Evolutionary conservation across 768 basidiomycete species (phyloP), one percentile per base, ranked within the genome.

Genomic region (Amanita molliuscula): DNA sequence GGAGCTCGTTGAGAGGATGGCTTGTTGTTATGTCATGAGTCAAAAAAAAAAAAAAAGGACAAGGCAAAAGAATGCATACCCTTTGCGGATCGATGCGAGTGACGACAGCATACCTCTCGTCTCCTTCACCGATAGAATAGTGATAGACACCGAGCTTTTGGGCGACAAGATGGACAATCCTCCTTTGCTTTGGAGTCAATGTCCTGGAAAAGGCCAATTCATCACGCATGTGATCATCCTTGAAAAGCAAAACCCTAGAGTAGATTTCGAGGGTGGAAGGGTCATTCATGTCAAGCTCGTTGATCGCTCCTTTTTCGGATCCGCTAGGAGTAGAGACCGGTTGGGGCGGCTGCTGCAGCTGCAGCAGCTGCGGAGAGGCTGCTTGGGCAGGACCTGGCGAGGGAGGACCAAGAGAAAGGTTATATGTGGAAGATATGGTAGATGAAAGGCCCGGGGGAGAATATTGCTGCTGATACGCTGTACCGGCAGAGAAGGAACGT

Each of bases 111-210:
- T 91, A 88, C 53, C 94, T 73, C 47, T 93, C 92, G 9, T 95
- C 93, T 26, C 88, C 90, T 62, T 90, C 89, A 3, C 95, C 95
- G 8, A 93, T 77, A 21, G 88, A 93, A 59, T 91, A 91, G 63
- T 96, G 93, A 62, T 86, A 94, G 16, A 99, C 87, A 50, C 92
- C 93, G 23, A 99, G 75, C 67, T 92, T 97, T 69, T 96, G 91
- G 16, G 96, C 95, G 51, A 98, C 87, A 51, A 98, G 76, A 64
- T 99, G 95, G 26, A 99, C 95, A 11, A 92, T 84, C 55, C 94
- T 73, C 53, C 95, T 72, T 64, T 97, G 93, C 63, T 87, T 87
- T 18, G 91, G 79, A 28, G 78, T 72, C 16, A 97, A 76, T 11
- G 84, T 81, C 50, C 89, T 72, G n/a, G 94, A 93, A 66, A 98